Base-by-base conservation (phyloP, 768 basidiomycete species). In the Auriscalpium orientale region DNA sequence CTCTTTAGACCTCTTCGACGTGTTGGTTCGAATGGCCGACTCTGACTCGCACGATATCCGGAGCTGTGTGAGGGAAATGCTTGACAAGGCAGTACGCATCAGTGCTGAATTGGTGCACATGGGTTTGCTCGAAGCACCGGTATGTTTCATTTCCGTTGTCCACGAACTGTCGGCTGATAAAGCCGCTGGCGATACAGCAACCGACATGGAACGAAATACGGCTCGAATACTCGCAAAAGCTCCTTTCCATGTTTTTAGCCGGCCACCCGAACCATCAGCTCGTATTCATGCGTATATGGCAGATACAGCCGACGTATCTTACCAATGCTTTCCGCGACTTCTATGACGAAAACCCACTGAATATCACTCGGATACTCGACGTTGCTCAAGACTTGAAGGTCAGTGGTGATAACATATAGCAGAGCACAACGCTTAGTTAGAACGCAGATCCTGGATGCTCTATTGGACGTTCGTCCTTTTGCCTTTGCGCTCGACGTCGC, bases 251-350 rank as follows among this genome's bases (percentile, higher is more conserved):
- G 84, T 98, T 98, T 74, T 77, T 98, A 44, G 86, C 85, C 18
- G 91, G 92, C 15, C 90, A 95, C 65, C 93, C 94, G 8, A 94
- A 94, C 63, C 93, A 97, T 64, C 92, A 97, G 62, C 81, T 99
- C 10, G 94, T 98, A 55, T 98, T 98, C 74, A 93, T 95, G 84
- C 82, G 93, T 49, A 84, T 99, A 54, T 95, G 91, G 89, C 91
- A 95, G 65, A 87, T 91, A 45, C 83, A 93, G 65, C 90, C 89
- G 0, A 75, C 84, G 0, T 91, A 94, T 68, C 80, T 98, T 51
- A 86, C 92, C 5, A 80, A 85, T 55, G 91, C 92, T 8, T 89
- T 98, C 71, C 83, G 87, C 34, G 91, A 93, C 59, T 95, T 93
- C 67, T 97, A 98, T 70, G 81, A 87, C 49, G 92, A 95, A 64